phyloP scores from a whole-genome alignment of 495 filamentous ascomycete genomes.

The Penicillium pulvis region DNA sequence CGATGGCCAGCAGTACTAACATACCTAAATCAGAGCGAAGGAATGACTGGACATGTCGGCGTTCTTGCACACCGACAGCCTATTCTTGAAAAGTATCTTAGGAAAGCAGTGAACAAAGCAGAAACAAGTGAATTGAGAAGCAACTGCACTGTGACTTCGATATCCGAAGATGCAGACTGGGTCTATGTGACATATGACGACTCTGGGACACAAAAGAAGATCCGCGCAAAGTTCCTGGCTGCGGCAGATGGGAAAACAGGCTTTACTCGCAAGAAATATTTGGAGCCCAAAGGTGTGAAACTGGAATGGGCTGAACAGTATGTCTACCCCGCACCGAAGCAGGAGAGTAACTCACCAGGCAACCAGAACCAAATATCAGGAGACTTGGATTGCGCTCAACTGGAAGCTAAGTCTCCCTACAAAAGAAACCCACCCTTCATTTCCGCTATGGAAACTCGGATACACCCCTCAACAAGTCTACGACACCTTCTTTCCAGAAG shows the following conservation, averaged over 20 bases:
- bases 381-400: constrained; percentile 56
- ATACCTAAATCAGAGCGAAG: constrained; percentile 17
- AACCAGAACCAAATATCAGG: constrained; percentile 44
- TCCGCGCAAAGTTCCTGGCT: constrained; percentile 43
- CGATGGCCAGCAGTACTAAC: neutral
- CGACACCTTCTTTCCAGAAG: constrained; percentile 51
- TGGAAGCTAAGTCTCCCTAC: constrained; percentile 48
- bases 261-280: constrained; percentile 49
- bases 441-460: constrained; percentile 51
- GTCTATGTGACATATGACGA: constrained; percentile 41
- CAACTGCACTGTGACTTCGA: constrained; percentile 31
- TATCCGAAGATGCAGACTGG: constrained; percentile 32
- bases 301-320: constrained; percentile 40
- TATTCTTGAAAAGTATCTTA: constrained; percentile 32
- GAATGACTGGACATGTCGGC: constrained; percentile 18
- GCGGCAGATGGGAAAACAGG: constrained; percentile 57
- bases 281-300: constrained; percentile 45
- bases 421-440: constrained; percentile 48
- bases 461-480: constrained; percentile 51
- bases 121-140: constrained; percentile 37
- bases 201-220: constrained; percentile 19
- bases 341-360: neutral
- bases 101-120: constrained; percentile 23
- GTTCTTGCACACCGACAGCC: constrained; percentile 19
- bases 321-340: neutral